Base-by-base conservation (phyloP, 1,284 basidiomycete species). In the Wallemia mellicola region DNA sequence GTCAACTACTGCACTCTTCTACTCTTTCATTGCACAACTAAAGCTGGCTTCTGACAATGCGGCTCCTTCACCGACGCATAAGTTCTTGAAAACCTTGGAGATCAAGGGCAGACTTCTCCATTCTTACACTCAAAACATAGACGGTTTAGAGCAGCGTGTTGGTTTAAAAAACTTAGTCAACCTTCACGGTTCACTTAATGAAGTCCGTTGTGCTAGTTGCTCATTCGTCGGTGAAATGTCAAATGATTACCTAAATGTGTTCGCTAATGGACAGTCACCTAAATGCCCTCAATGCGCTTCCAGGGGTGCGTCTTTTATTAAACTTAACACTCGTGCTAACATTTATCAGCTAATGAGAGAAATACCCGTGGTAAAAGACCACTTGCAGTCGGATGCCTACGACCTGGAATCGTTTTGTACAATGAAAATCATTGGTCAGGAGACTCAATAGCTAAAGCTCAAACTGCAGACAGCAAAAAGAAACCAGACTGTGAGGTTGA, bases 71-170 rank as follows among this genome's bases (percentile, higher is more conserved):
- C 76, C 79, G 1, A 94, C 91, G 2, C 91, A 95, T 69, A 76
- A 77, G 61, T 91, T 95, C 70, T 79, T 95, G 62, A 82, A 82
- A 66, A 81, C 79, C 3, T 77, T 95, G 0, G 83, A 92, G 64
- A 69, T 75, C 11, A 86, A 87, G 70, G 83, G 83, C 59, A 87
- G 83, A 66, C 73, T 96, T 0, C 71, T 92, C 27, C 79, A 89
- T 59, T 84, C 81, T 1, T 95, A 95, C 69, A 94, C 91, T 0
- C 89, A 94, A 70, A 95, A 94, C 67, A 89, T 95, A 59, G 91
- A 95, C 69, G 88, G 86, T 3, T 73, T 95, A 24, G 91, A 95
- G 68, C 81, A 82, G 64, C 75, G 77, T 60, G 79, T 79, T 1
- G 91, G 89, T 0, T 75, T 95, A 5, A 22, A 48, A 3, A 48